Conservation (phyloP, 2,329 filamentous ascomycete genomes). For the Hymenoscyphus albidus region DNA sequence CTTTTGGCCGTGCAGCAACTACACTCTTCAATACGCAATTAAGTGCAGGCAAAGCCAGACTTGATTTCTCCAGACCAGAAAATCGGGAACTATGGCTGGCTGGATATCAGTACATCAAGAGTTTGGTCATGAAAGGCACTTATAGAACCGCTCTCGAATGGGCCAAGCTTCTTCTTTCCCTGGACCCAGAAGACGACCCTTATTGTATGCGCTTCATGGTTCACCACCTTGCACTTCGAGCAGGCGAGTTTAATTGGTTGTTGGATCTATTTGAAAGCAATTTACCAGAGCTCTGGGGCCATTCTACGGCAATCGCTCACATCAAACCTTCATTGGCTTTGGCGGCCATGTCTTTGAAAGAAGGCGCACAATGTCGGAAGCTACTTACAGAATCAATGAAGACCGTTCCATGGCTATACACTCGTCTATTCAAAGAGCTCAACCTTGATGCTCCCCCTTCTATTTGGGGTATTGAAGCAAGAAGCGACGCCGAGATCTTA, state of each 20-base stretch:
- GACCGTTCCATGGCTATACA: conserved; percentile 79
- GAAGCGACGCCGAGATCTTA: conserved; percentile 48
- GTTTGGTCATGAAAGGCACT: conserved; percentile 84
- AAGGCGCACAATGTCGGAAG: conserved; percentile 60
- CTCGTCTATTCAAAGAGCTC: conserved; percentile 73
- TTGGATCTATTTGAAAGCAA: conserved; percentile 60
- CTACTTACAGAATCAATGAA: conserved; percentile 66
- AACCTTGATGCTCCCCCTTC: conserved; percentile 73
- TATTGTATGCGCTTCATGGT: conserved; percentile 79
- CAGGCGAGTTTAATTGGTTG: conserved; percentile 72
- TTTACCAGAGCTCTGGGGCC: conserved; percentile 39
- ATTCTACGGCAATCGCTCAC: conserved; percentile 54
- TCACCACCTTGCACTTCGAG: conserved; percentile 80
- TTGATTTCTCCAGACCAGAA: conserved; percentile 78
- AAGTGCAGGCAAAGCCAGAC: conserved; percentile 70
- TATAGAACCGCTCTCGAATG: conserved; percentile 92
- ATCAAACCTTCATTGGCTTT: conserved; percentile 73
- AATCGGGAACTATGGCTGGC: conserved; percentile 93
- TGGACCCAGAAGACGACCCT: conserved; percentile 71
- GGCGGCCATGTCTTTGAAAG: conserved; percentile 68
- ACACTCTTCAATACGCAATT: conserved; percentile 76
- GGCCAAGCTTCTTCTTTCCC: conserved; percentile 75
- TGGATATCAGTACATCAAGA: conserved; percentile 82
- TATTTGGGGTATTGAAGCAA: conserved; percentile 75
- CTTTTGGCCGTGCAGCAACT: conserved; percentile 83